Evolutionary conservation across 2,329 filamentous ascomycete species (phyloP).

Genomic region (Stagonosporopsis tanaceti): DNA sequence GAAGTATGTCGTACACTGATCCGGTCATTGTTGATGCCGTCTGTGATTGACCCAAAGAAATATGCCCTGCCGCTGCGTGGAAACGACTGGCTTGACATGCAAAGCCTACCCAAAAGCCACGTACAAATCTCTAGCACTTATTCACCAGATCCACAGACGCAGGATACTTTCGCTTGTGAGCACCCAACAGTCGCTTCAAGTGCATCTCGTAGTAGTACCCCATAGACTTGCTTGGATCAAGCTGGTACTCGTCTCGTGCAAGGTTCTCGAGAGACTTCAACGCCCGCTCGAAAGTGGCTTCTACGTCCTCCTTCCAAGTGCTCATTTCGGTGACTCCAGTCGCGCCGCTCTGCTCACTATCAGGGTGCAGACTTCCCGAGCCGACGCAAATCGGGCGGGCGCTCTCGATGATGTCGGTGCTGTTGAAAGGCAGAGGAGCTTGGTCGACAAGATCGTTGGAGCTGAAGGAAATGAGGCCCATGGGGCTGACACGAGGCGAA

Average conservation of each 20-base stretch:
- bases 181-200: constrained; percentile 33
- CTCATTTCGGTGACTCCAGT: constrained; percentile 44
- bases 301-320: constrained; percentile 46
- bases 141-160: constrained; percentile 22
- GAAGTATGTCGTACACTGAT: not conserved
- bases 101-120: not conserved
- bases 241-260: constrained; percentile 38
- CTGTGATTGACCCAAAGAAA: not conserved
- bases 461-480: constrained; percentile 40
- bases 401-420: constrained; percentile 24
- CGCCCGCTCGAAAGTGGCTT: constrained; percentile 34
- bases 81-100: not conserved
- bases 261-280: constrained; percentile 42
- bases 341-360: constrained; percentile 26
- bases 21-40: not conserved
- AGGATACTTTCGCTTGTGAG: constrained; percentile 25
- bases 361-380: constrained; percentile 17
- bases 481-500: constrained; percentile 37
- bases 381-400: constrained; percentile 16
- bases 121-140: not conserved
- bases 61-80: not conserved
- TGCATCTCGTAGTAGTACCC: constrained; percentile 38
- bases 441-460: constrained; percentile 29
- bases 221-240: constrained; percentile 27
- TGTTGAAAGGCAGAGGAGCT: constrained; percentile 29